Conservation (phyloP, 1,284 basidiomycete genomes). For the Meira miltonrushii region DNA sequence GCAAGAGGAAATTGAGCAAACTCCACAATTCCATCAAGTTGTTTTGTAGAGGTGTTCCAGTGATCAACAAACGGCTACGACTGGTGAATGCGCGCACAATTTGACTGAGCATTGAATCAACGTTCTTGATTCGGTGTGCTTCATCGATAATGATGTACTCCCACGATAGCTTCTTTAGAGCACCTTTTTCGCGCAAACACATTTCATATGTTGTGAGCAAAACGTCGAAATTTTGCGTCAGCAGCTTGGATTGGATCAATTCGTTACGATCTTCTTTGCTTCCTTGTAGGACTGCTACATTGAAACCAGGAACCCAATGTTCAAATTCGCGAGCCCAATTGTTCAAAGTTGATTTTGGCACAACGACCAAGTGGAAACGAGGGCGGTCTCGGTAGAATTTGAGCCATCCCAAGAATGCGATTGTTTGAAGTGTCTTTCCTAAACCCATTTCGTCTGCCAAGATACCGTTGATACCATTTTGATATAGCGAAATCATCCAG, state of each 20-base stretch:
- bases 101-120: slow-evolving; percentile 90
- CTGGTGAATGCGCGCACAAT: slow-evolving; percentile 89
- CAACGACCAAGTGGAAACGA: slow-evolving; percentile 89
- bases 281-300: slow-evolving; percentile 74
- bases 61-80: slow-evolving; percentile 85
- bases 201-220: slow-evolving; percentile 97
- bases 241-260: slow-evolving; percentile 70
- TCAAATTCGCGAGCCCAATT: slow-evolving; percentile 94
- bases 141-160: slow-evolving; percentile 99
- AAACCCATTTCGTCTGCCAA: slow-evolving; percentile 67
- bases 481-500: slow-evolving; percentile 67
- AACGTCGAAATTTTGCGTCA: slow-evolving; percentile 86
- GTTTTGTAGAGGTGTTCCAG: slow-evolving; percentile 95
- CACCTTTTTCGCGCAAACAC: slow-evolving; percentile 86
- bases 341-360: slow-evolving; percentile 94
- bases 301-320: slow-evolving; percentile 80
- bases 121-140: slow-evolving; percentile 98
- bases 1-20: slow-evolving; percentile 71
- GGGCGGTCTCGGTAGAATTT: slow-evolving; percentile 71
- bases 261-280: slow-evolving; percentile 81
- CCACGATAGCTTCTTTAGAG: slow-evolving; percentile 90
- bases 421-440: slow-evolving; percentile 96
- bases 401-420: slow-evolving; percentile 93
- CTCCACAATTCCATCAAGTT: slow-evolving; percentile 96
- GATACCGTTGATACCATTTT: slow-evolving; percentile 43